These are phyloP conservation scores for Chenopodium quinoa DNA, from an alignment of 148 eudicot genomes.

Conservation along the genomic window DNA sequence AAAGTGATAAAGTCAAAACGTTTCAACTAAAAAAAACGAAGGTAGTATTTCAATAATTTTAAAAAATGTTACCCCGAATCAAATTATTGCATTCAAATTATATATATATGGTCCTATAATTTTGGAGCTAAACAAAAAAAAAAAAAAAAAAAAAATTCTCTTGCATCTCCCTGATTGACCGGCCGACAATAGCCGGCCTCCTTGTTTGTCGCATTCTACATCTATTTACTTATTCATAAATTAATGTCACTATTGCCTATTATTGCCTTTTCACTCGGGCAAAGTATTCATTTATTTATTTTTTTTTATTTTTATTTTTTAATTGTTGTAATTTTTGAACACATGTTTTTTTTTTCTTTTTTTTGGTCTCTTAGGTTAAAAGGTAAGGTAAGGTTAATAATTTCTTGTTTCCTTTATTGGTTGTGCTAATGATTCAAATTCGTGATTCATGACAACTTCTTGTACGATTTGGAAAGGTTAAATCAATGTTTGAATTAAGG, in stretches of 20 bases:
- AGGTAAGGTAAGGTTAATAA: neutral
- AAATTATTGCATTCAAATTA: too few species aligned
- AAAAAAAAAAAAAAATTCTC: neutral
- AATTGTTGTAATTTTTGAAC: too few species aligned
- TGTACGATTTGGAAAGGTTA: neutral
- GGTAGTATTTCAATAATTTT: too few species aligned
- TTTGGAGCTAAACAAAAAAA: neutral
- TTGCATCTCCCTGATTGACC: slow-evolving; percentile 28
- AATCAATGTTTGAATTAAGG: neutral
- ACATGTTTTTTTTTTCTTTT: neutral
- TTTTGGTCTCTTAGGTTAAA: neutral
- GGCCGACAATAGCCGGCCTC: slow-evolving; percentile 90
- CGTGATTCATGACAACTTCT: neutral
- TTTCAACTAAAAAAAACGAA: too few species aligned
- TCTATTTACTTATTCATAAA: slow-evolving; percentile 2
- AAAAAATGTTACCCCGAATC: too few species aligned
- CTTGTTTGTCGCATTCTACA: slow-evolving; percentile 46
- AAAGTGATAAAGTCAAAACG: too few species aligned
- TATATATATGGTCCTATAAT: too few species aligned
- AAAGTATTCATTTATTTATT: neutral
- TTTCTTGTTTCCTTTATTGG: slow-evolving; percentile 5
- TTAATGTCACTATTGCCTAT: slow-evolving; percentile 10
- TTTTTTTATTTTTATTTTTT: neutral
- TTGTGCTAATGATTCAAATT: slow-evolving; percentile 14
- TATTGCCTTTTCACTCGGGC: slow-evolving; percentile 6